phyloP scores from a whole-genome alignment of 176 grass and related monocot genomes.

The Bonia amplexicaulis region DNA sequence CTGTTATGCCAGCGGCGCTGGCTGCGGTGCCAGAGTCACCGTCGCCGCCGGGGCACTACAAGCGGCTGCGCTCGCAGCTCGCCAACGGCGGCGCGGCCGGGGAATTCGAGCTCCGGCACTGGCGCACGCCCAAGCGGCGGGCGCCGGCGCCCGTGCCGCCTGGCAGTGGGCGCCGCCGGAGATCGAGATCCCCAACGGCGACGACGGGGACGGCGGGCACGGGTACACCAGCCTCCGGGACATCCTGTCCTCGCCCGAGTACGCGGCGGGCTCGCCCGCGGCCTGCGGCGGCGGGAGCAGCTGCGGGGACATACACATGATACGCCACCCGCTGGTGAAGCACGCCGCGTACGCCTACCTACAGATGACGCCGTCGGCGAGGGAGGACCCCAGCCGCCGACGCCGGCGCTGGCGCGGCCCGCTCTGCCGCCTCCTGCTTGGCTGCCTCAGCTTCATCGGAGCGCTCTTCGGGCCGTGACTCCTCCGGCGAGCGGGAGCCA shows the following conservation, averaged over 20 bases:
- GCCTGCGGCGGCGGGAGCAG: constrained; percentile 21
- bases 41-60: background rate
- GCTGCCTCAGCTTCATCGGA: constrained; percentile 43
- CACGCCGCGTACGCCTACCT: constrained; percentile 77
- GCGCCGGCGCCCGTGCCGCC: background rate
- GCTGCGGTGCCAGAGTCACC: constrained; percentile 5
- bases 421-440: constrained; percentile 31
- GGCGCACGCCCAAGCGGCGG: constrained; percentile 28
- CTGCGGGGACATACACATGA: constrained; percentile 63
- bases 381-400: constrained; percentile 25
- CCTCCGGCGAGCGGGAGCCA: background rate
- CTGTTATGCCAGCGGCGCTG: constrained; percentile 34
- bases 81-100: constrained; percentile 26
- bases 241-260: constrained; percentile 55
- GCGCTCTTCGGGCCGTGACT: constrained; percentile 38
- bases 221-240: constrained; percentile 77
- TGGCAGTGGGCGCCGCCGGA: background rate
- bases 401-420: constrained; percentile 13
- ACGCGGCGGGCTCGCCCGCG: constrained; percentile 12
- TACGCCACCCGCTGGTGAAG: constrained; percentile 79
- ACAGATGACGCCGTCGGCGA: constrained; percentile 55
- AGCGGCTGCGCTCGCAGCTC: constrained; percentile 27
- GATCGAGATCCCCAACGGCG: constrained; percentile 41
- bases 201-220: background rate
- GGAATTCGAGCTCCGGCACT: constrained; percentile 75